A percentile compares a stretch with the other conserved stretches of the same genome.
phyloP scores from a whole-genome alignment of 768 basidiomycete species.

The Lactarius sp. region DNA sequence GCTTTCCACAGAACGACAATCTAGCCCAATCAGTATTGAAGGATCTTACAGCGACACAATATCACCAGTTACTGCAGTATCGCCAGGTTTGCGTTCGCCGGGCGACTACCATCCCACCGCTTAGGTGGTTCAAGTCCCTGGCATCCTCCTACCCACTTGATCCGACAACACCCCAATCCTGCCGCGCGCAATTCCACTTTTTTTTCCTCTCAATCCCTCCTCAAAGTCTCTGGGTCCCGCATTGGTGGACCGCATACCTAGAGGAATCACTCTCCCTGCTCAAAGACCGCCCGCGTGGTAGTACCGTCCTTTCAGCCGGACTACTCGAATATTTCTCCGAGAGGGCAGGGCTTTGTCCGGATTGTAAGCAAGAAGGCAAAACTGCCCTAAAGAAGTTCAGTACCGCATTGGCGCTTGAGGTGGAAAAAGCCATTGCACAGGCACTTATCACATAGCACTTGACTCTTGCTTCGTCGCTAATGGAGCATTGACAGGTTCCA shows the following conservation, averaged over 20 bases:
- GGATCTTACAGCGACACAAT: constrained; percentile 18
- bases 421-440: constrained; percentile 21
- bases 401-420: constrained; percentile 16
- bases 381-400: constrained; percentile 18
- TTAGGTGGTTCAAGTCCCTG: constrained; percentile 21
- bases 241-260: constrained; percentile 23
- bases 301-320: constrained; percentile 15
- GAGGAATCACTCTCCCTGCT: constrained; percentile 12
- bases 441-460: background rate
- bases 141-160: constrained; percentile 8
- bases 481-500: constrained; percentile 8
- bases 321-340: constrained; percentile 16
- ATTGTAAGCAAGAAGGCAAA: constrained; percentile 20
- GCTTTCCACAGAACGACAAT: constrained; percentile 4
- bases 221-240: constrained; percentile 22
- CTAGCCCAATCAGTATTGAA: background rate
- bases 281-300: constrained; percentile 19
- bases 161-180: constrained; percentile 13
- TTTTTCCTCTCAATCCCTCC: constrained; percentile 18
- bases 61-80: constrained; percentile 18
- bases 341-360: constrained; percentile 4
- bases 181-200: constrained; percentile 22
- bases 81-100: constrained; percentile 14
- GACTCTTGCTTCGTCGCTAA: background rate
- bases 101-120: constrained; percentile 15